phyloP scores from a whole-genome alignment of 768 basidiomycete species.

The Fomitopsis serialis region DNA sequence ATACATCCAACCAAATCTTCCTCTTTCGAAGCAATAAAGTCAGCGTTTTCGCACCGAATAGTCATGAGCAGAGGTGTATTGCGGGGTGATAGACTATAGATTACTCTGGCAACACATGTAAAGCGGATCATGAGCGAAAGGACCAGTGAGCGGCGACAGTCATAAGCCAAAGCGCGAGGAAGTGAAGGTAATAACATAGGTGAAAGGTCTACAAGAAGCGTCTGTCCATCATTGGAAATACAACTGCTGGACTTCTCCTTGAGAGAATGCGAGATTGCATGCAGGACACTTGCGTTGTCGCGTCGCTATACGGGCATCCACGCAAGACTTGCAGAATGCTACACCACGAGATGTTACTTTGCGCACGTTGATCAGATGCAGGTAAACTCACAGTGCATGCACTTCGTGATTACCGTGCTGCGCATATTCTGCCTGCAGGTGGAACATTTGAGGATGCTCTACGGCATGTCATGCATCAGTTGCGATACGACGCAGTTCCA shows the following conservation, averaged over 20 bases:
- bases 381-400: conserved; percentile 77
- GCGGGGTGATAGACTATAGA: not conserved
- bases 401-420: conserved; percentile 77
- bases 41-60: no score
- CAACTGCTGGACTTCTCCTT: conserved; percentile 72
- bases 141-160: not conserved
- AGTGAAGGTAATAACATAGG: conserved; percentile 3
- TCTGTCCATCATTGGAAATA: conserved; percentile 46
- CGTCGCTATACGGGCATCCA: conserved; percentile 83
- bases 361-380: no score
- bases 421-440: conserved; percentile 80
- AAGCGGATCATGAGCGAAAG: not conserved
- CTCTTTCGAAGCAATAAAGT: no score
- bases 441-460: conserved; percentile 86
- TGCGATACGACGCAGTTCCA: not conserved
- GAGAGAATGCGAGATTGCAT: conserved; percentile 76
- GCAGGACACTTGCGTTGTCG: conserved; percentile 93
- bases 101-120: not conserved
- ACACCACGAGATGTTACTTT: not conserved
- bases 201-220: not conserved
- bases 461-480: conserved; percentile 3
- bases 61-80: no score
- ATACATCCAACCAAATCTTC: no score
- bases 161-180: not conserved
- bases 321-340: conserved; percentile 84